phyloP scores from a whole-genome alignment of 2,329 filamentous ascomycete genomes.

The Colletotrichum sp. region DNA sequence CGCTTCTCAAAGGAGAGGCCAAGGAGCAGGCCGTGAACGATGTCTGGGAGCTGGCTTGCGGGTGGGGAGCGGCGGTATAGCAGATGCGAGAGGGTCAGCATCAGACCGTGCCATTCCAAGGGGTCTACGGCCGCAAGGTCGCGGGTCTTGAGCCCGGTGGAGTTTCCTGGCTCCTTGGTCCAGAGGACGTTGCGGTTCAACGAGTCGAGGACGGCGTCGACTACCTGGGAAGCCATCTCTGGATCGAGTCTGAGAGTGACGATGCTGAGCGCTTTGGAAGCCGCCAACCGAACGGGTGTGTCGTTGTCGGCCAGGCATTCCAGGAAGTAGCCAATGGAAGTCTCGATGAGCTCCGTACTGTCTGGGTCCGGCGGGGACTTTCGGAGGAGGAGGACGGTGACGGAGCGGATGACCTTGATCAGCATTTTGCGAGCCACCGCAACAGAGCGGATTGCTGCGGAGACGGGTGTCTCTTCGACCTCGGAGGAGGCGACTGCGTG shows the following conservation, averaged over 20 bases:
- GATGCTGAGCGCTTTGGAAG: constrained; percentile 90
- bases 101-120: constrained; percentile 90
- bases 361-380: constrained; percentile 43
- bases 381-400: constrained; percentile 70
- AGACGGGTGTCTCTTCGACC: constrained; percentile 46
- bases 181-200: constrained; percentile 64
- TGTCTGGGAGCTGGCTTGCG: constrained; percentile 69
- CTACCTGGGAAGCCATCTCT: constrained; percentile 84
- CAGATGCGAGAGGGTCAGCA: constrained; percentile 84
- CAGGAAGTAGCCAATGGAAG: constrained; percentile 81
- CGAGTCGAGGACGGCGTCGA: constrained; percentile 82
- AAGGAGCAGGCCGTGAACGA: constrained; percentile 77
- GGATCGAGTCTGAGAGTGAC: constrained; percentile 80
- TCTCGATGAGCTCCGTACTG: constrained; percentile 70
- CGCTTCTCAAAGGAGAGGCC: constrained; percentile 90
- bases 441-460: constrained; percentile 66
- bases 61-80: constrained; percentile 86
- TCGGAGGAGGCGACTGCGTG: constrained; percentile 61
- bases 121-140: constrained; percentile 80
- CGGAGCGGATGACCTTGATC: constrained; percentile 83
- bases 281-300: constrained; percentile 86
- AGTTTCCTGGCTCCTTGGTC: constrained; percentile 40
- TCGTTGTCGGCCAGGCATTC: constrained; percentile 84
- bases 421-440: constrained; percentile 82
- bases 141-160: constrained; percentile 30